Percentiles rank a stretch among this genome's conserved stretches.
phyloP scores from a whole-genome alignment of 495 filamentous ascomycete species.

The Amniculicola lignicola region DNA sequence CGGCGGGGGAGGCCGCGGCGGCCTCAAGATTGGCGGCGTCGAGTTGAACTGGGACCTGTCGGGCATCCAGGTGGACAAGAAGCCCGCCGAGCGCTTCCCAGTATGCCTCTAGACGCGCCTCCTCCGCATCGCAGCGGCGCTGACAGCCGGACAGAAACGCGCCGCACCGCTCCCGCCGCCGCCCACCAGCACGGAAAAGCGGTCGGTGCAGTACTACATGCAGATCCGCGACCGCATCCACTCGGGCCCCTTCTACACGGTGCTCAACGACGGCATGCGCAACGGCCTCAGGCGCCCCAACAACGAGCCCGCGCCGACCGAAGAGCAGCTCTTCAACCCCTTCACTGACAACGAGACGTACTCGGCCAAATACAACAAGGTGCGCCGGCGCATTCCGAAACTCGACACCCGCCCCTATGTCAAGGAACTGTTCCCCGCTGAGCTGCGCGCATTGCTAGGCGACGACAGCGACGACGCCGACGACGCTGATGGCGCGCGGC shows the following conservation, averaged over 20 bases:
- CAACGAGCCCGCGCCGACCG: constrained; percentile 39
- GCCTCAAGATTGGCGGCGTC: constrained; percentile 34
- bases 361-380: constrained; percentile 55
- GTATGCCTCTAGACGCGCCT: constrained; percentile 22
- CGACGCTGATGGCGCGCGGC: constrained; percentile 38
- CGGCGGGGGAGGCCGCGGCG: constrained; percentile 9
- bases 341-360: constrained; percentile 62
- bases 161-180: constrained; percentile 35
- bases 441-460: constrained; percentile 53
- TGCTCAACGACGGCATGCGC: constrained; percentile 45
- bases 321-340: constrained; percentile 46
- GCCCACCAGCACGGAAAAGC: constrained; percentile 35
- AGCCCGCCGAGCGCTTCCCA: constrained; percentile 42
- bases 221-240: constrained; percentile 52
- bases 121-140: constrained; percentile 12
- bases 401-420: constrained; percentile 52
- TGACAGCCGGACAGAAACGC: constrained; percentile 8
- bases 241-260: constrained; percentile 57
- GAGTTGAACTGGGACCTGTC: constrained; percentile 42
- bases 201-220: constrained; percentile 47
- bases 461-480: constrained; percentile 41
- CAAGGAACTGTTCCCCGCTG: constrained; percentile 56
- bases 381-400: constrained; percentile 50
- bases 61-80: constrained; percentile 38
- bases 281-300: constrained; percentile 39